These are phyloP conservation scores for Macrolepiota dolichaula DNA, from an alignment of 768 basidiomycete species.

Conservation along the genomic window DNA sequence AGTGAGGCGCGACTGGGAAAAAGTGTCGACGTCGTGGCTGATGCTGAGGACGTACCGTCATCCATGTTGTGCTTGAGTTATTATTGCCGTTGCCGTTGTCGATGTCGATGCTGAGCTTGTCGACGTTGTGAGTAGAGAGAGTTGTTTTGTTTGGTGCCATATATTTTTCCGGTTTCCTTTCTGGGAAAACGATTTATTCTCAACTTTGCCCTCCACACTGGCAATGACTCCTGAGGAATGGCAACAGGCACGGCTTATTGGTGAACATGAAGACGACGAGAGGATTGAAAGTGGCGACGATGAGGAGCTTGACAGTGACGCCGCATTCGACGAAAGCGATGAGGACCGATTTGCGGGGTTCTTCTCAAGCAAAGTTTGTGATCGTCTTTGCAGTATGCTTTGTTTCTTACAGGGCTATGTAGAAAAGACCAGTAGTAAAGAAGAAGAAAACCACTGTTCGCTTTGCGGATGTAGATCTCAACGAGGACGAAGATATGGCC, in stretches of 20 bases:
- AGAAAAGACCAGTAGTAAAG: conserved; percentile 24
- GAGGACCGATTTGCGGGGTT: conserved; percentile 76
- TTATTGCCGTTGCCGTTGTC: conserved; percentile 13
- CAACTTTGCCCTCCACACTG: background rate
- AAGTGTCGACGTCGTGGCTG: conserved; percentile 63
- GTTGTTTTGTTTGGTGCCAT: conserved; percentile 11
- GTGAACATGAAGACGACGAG: conserved; percentile 49
- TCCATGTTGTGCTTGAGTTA: conserved; percentile 32
- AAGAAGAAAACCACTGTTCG: conserved; percentile 32
- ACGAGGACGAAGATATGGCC: conserved; percentile 48
- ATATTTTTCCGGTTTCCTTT: conserved; percentile 6
- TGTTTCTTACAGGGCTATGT: conserved; percentile 4
- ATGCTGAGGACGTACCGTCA: conserved; percentile 84
- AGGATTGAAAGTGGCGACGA: conserved; percentile 68
- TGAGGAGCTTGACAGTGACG: conserved; percentile 84
- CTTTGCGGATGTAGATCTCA: conserved; percentile 59
- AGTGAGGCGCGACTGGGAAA: conserved; percentile 37
- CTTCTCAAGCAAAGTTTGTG: conserved; percentile 41
- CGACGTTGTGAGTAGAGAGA: background rate
- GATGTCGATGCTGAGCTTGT: conserved; percentile 1
- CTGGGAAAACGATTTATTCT: background rate
- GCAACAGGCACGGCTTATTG: conserved; percentile 44
- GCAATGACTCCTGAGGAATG: conserved; percentile 20
- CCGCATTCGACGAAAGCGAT: conserved; percentile 79
- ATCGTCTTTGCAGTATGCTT: conserved; percentile 7